Conservation (phyloP, 805 yeast species). For the Candida jianshihensis region DNA sequence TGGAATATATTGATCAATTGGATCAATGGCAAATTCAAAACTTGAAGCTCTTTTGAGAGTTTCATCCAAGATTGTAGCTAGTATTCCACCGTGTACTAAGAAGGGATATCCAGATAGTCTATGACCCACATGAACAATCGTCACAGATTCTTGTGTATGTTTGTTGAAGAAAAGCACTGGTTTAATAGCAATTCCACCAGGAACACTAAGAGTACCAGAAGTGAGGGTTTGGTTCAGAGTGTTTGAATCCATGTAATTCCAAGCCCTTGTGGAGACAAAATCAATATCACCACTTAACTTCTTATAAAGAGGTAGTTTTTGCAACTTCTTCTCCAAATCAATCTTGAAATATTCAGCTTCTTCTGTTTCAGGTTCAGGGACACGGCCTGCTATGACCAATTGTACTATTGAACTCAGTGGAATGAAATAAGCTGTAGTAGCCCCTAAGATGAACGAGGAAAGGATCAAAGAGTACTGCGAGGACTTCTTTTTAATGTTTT, state of each 20-base stretch:
- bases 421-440: constrained; percentile 26
- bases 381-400: constrained; percentile 13
- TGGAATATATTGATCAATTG: constrained; percentile 32
- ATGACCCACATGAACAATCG: constrained; percentile 72
- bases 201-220: constrained; percentile 51
- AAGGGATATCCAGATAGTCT: constrained; percentile 82
- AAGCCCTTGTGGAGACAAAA: constrained; percentile 32
- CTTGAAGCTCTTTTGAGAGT: constrained; percentile 50
- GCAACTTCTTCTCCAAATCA: constrained; percentile 39
- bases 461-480: constrained; percentile 10
- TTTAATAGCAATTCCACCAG: constrained; percentile 74
- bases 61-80: constrained; percentile 77
- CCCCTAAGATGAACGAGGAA: constrained; percentile 27
- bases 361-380: constrained; percentile 21
- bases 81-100: constrained; percentile 81
- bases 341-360: constrained; percentile 24
- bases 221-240: constrained; percentile 28
- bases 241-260: constrained; percentile 40
- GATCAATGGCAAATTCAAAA: constrained; percentile 28
- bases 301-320: constrained; percentile 44
- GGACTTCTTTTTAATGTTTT: constrained; percentile 2
- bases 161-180: constrained; percentile 63
- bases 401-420: constrained; percentile 28
- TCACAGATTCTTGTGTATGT: constrained; percentile 48
- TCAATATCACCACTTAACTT: constrained; percentile 34